phyloP scores from a whole-genome alignment of 2,329 filamentous ascomycete species.

The Colletotrichum melonis region DNA sequence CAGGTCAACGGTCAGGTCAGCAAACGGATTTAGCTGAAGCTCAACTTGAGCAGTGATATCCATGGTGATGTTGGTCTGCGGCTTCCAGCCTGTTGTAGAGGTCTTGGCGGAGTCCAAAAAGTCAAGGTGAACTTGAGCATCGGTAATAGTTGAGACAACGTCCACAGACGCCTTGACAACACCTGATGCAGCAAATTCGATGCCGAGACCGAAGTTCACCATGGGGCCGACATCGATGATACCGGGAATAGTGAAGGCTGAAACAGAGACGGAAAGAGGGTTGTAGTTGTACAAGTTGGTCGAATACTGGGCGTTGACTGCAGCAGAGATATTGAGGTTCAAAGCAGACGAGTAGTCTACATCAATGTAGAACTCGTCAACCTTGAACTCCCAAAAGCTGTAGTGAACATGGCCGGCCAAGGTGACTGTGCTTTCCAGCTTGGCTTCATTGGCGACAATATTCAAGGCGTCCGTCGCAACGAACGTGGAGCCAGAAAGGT shows the following conservation, averaged over 20 bases:
- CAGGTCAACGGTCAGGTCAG: conserved; percentile 52
- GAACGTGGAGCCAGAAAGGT: conserved; percentile 27
- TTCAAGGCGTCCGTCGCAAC: conserved; percentile 42
- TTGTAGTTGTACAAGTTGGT: conserved; percentile 49
- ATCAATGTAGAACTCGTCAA: conserved; percentile 53
- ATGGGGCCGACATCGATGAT: conserved; percentile 51
- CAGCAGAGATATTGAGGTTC: conserved; percentile 47
- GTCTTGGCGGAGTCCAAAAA: conserved; percentile 45
- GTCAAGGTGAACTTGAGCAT: conserved; percentile 53
- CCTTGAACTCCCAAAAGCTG: conserved; percentile 46
- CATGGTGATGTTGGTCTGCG: conserved; percentile 46
- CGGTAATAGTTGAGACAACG: conserved; percentile 44
- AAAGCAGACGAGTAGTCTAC: conserved; percentile 48
- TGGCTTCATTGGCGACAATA: conserved; percentile 48
- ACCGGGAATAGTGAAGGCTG: conserved; percentile 51
- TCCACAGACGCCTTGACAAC: conserved; percentile 46
- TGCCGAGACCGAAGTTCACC: conserved; percentile 49
- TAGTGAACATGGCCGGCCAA: conserved; percentile 55
- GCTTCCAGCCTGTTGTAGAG: conserved; percentile 47
- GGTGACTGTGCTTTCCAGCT: conserved; percentile 48
- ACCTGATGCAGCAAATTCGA: conserved; percentile 48
- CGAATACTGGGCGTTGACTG: conserved; percentile 46
- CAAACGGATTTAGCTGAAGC: conserved; percentile 46
- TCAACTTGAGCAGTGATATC: conserved; percentile 46
- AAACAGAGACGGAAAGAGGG: conserved; percentile 48